Percentiles rank a stretch among this genome's conserved stretches.
phyloP scores from a whole-genome alignment of 2,329 filamentous ascomycete species.

The Bimuria novae-zelandiae region DNA sequence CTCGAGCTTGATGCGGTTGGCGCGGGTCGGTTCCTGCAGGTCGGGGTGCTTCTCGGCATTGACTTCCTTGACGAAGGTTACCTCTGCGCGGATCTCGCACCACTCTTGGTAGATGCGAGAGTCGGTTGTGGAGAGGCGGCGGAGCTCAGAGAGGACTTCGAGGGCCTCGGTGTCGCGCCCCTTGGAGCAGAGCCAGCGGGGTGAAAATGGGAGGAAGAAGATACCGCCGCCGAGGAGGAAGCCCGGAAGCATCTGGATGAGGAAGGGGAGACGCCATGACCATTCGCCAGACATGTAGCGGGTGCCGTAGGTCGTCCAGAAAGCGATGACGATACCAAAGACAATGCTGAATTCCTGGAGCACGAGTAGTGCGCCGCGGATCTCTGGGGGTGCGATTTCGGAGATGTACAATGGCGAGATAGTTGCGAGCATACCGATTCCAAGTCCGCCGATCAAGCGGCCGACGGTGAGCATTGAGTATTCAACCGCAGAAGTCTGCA shows the following conservation, averaged over 20 bases:
- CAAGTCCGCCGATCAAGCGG: slow-evolving; percentile 56
- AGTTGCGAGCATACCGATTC: slow-evolving; percentile 55
- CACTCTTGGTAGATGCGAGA: slow-evolving; percentile 58
- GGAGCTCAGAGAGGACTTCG: slow-evolving; percentile 53
- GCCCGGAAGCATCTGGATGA: slow-evolving; percentile 52
- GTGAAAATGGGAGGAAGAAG: slow-evolving; percentile 58
- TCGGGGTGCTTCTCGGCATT: slow-evolving; percentile 45
- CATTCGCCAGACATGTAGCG: slow-evolving; percentile 48
- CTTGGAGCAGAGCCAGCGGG: slow-evolving; percentile 57
- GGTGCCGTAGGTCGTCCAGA: slow-evolving; percentile 61
- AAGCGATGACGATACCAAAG: slow-evolving; percentile 56
- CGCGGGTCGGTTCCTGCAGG: slow-evolving; percentile 32
- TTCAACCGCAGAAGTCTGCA: slow-evolving; percentile 57
- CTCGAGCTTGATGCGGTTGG: slow-evolving; percentile 51
- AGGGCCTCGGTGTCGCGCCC: slow-evolving; percentile 54
- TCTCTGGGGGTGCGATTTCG: slow-evolving; percentile 57
- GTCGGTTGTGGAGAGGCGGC: slow-evolving; percentile 56
- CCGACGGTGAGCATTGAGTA: slow-evolving; percentile 58
- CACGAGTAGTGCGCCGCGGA: slow-evolving; percentile 56
- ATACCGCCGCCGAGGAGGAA: slow-evolving; percentile 49
- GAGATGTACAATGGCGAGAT: slow-evolving; percentile 59
- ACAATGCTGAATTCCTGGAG: slow-evolving; percentile 55
- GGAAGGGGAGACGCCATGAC: slow-evolving; percentile 54
- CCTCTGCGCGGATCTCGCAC: slow-evolving; percentile 59
- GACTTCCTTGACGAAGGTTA: slow-evolving; percentile 56